Evolutionary conservation across 2,329 filamentous ascomycete species (phyloP).

Genomic region (Verticillium tricorpus): DNA sequence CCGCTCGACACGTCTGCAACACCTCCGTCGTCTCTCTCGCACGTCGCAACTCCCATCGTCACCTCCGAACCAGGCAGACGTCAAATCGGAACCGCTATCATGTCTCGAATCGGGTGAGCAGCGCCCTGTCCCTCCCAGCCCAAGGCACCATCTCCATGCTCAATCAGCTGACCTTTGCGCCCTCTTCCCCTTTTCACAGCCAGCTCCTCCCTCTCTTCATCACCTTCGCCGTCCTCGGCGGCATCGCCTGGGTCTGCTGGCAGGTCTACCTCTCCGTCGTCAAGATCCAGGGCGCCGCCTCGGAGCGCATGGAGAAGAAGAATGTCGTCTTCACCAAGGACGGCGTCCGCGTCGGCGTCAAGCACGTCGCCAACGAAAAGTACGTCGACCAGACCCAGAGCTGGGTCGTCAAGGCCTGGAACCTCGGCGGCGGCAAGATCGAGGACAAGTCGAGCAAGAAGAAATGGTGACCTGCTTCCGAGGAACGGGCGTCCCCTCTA

Average conservation of each 20-base stretch:
- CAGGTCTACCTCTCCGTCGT: constrained; percentile 65
- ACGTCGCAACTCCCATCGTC: not conserved
- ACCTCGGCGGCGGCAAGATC: constrained; percentile 36
- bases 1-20: not conserved
- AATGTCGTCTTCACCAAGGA: constrained; percentile 74
- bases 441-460: constrained; percentile 8
- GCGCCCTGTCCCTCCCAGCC: not conserved
- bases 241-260: constrained; percentile 62
- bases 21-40: not conserved
- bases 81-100: not conserved
- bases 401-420: constrained; percentile 63
- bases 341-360: constrained; percentile 67
- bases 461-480: not conserved
- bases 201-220: constrained; percentile 64
- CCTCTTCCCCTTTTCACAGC: constrained; percentile 25
- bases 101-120: not conserved
- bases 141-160: not conserved
- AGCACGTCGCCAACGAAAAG: constrained; percentile 62
- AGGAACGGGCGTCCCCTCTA: too few species aligned
- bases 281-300: constrained; percentile 62
- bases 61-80: too few species aligned
- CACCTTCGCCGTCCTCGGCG: constrained; percentile 53
- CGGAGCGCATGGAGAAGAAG: constrained; percentile 68
- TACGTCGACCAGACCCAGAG: constrained; percentile 72
- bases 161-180: not conserved